Evolutionary conservation across 371 early-diverging fungal species (phyloP).

Genomic region (Mucor mucedo): DNA sequence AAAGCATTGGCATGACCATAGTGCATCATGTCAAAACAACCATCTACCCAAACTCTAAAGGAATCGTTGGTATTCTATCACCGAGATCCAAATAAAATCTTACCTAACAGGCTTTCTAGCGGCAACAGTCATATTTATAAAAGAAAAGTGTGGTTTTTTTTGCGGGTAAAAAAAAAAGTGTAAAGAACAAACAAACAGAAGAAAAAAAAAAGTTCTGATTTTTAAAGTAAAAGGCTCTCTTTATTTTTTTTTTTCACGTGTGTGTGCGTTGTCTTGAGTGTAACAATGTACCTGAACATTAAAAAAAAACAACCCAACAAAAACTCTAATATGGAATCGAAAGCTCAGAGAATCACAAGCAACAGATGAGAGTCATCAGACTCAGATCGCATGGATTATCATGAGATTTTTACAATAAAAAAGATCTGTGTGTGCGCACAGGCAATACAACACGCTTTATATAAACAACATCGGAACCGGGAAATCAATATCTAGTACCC

Average conservation of each 20-base stretch:
- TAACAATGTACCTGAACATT: not conserved
- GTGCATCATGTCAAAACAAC: conserved; percentile 97
- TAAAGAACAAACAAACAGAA: not conserved
- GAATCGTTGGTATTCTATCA: not conserved
- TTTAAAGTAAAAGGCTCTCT: not conserved
- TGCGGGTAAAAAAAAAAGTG: not conserved
- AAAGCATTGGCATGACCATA: conserved; percentile 96
- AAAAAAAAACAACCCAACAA: conserved; percentile 2
- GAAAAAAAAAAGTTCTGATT: conserved; percentile 7
- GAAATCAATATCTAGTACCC: not conserved
- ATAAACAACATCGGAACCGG: not conserved
- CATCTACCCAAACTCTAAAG: conserved; percentile 84
- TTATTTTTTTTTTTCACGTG: not conserved
- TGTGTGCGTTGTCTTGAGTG: not conserved
- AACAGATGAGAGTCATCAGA: not conserved
- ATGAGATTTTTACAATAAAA: not conserved
- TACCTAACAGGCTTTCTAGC: conserved; percentile 34
- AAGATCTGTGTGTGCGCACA: not conserved
- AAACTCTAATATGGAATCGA: not conserved
- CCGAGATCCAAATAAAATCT: not conserved
- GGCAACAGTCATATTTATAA: conserved; percentile 1
- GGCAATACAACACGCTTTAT: not conserved
- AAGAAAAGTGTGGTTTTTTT: no score
- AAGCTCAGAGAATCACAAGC: not conserved
- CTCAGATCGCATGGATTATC: not conserved